These are phyloP conservation scores for Zygotorulaspora chibaensis DNA, from an alignment of 805 yeast genomes.

Conservation along the genomic window DNA sequence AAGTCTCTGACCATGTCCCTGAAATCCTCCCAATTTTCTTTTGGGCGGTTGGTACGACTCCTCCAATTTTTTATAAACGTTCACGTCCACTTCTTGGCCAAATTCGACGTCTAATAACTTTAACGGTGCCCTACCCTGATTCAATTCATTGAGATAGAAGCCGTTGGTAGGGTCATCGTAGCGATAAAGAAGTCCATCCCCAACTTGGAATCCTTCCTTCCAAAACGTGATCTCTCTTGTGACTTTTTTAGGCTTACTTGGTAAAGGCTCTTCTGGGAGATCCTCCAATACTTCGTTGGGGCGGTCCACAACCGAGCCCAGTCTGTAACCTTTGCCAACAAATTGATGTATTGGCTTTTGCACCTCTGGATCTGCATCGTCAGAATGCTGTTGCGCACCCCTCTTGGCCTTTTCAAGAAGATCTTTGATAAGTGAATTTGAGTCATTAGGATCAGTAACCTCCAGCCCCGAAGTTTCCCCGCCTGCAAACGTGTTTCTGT, in stretches of 20 bases:
- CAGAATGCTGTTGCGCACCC: slow-evolving; percentile 47
- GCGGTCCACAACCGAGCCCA: slow-evolving; percentile 36
- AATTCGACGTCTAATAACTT: slow-evolving; percentile 73
- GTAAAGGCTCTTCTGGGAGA: slow-evolving; percentile 32
- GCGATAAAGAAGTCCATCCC: slow-evolving; percentile 79
- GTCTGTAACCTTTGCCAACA: slow-evolving; percentile 39
- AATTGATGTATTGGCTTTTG: slow-evolving; percentile 34
- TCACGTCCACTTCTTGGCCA: slow-evolving; percentile 92
- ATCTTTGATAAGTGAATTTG: slow-evolving; percentile 47
- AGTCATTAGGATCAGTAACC: slow-evolving; percentile 64
- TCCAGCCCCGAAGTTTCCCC: slow-evolving; percentile 73
- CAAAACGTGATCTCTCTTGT: slow-evolving; percentile 85
- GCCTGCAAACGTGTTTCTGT: slow-evolving; percentile 59
- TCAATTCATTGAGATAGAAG: slow-evolving; percentile 70
- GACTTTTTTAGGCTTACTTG: slow-evolving; percentile 45
- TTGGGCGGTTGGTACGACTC: slow-evolving; percentile 77
- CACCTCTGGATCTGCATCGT: slow-evolving; percentile 20
- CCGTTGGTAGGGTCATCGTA: slow-evolving; percentile 93
- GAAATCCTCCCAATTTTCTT: slow-evolving; percentile 58
- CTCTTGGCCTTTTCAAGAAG: slow-evolving; percentile 65
- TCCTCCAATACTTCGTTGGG: slow-evolving; percentile 36
- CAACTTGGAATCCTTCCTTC: slow-evolving; percentile 95
- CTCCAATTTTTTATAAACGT: slow-evolving; percentile 73
- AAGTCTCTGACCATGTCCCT: slow-evolving; percentile 76
- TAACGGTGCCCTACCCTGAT: slow-evolving; percentile 88